Base-by-base conservation (phyloP, 2,329 filamentous ascomycete genomes). In the Thermoascus crustaceus region DNA sequence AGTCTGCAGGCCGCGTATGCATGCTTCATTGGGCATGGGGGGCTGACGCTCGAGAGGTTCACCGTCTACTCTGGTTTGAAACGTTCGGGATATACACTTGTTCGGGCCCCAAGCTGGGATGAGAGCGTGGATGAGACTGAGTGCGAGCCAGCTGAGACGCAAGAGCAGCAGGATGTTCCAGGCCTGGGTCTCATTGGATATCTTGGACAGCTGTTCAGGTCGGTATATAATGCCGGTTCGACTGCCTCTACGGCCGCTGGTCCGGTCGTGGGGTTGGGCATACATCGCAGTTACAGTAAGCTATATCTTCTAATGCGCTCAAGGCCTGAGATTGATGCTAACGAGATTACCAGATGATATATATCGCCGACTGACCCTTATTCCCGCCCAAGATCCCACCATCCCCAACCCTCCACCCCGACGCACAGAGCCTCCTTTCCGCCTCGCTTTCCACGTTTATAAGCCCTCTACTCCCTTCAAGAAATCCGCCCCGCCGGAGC, bases 1-100 rank as follows among this genome's bases (percentile, higher is more conserved):
- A 94, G 85, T 59, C 64, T 96, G 24, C 85, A 96, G 58, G 88
- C 84, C 4, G 87, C 87, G 0, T 96, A 96, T 66, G 76, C 88
- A 4, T 73, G 86, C 14, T 78, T 94, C 35, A 74, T 94, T 44
- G 86, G 86, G 1, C 67, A 75, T 16, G 80, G 63, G 18, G 72
- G 69, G 7, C 47, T 80, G 45, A 76, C 73, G 0, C 67, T 95
- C 40, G 85, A 93, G 47, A 78, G 85, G 52, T 96, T 86, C 50
- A 84, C 83, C 32, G 89, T 96, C 18, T 98, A 88, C 57, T 75
- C 86, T 1, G 81, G 87, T 35, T 67, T 98, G 49, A 91, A 82
- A 56, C 75, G 91, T 33, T 69, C 76, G 22, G 89, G 91, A 11
- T 96, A 94, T 64, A 75, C 82, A 32, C 76, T 96, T 11, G 68